Percentiles rank a stretch among this genome's conserved stretches.
These are phyloP conservation scores for Gyrodon lividus DNA, from an alignment of 768 basidiomycete species.

Conservation along the genomic window DNA sequence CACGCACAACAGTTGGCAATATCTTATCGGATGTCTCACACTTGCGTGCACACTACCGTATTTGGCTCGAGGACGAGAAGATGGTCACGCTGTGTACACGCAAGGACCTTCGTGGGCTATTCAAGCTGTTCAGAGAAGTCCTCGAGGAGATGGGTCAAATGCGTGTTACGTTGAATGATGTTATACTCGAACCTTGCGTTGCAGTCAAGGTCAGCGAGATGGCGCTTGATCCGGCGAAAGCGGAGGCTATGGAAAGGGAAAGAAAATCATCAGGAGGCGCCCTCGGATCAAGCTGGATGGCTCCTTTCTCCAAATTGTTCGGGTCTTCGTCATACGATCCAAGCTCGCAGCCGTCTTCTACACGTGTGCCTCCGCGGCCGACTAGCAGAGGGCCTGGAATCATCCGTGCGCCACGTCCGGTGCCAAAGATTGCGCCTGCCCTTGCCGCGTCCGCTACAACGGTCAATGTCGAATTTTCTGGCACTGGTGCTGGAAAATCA, in stretches of 20 bases:
- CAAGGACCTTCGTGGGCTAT: conserved; percentile 76
- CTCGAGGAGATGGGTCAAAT: conserved; percentile 82
- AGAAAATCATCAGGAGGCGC: conserved; percentile 30
- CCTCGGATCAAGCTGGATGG: conserved; percentile 68
- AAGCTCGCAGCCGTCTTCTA: conserved; percentile 5
- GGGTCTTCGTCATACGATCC: conserved; percentile 35
- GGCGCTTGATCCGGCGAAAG: conserved; percentile 60
- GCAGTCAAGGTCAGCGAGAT: conserved; percentile 72
- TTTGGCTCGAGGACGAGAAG: conserved; percentile 73
- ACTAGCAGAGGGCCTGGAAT: conserved; percentile 24
- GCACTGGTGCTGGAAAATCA: conserved; percentile 59
- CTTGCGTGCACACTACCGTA: conserved; percentile 73
- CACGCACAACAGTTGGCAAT: conserved; percentile 72
- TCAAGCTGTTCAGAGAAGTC: conserved; percentile 83
- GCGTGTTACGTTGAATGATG: conserved; percentile 80
- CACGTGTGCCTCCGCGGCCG: conserved; percentile 28
- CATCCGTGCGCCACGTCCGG: conserved; percentile 42
- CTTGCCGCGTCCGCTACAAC: conserved; percentile 87
- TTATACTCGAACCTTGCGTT: conserved; percentile 82
- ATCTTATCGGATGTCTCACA: conserved; percentile 69
- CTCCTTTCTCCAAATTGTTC: conserved; percentile 82
- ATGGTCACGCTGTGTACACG: conserved; percentile 60
- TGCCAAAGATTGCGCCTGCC: conserved; percentile 81
- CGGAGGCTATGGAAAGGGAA: conserved; percentile 39
- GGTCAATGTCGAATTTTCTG: conserved; percentile 95